phyloP scores from a whole-genome alignment of 495 filamentous ascomycete species.

The Hypoxylon perforatum region DNA sequence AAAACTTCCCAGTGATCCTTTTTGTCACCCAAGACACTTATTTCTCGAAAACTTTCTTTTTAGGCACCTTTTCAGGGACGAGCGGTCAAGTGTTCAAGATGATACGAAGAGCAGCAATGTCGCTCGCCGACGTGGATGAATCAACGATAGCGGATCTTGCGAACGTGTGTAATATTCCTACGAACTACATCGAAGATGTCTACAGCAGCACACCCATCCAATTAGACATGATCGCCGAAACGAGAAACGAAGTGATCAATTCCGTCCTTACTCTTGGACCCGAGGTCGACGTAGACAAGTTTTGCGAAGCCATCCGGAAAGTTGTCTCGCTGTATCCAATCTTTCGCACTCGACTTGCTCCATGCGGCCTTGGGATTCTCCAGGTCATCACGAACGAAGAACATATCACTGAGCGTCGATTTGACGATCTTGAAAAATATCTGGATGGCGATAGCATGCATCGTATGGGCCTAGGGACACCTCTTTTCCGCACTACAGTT shows the following conservation, averaged over 20 bases:
- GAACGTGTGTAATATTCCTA: no score
- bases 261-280: constrained; percentile 13
- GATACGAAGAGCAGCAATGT: no score
- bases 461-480: not conserved
- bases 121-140: no score
- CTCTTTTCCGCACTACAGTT: constrained; percentile 11
- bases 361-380: constrained; percentile 4
- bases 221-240: no score
- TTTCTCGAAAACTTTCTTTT: no score
- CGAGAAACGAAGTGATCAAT: not conserved
- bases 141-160: no score
- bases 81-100: no score
- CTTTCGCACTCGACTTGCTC: constrained; percentile 15
- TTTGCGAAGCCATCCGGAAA: constrained; percentile 5
- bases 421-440: constrained; percentile 8
- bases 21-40: no score
- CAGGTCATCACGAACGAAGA: constrained; percentile 14
- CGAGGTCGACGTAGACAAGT: constrained; percentile 8
- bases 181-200: no score
- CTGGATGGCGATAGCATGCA: not conserved
- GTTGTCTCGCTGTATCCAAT: constrained; percentile 11
- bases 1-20: no score
- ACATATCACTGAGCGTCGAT: constrained; percentile 3
- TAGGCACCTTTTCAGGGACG: no score
- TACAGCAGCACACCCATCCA: no score